phyloP scores from a whole-genome alignment of 805 yeast species.

The Kazachstania viticola region DNA sequence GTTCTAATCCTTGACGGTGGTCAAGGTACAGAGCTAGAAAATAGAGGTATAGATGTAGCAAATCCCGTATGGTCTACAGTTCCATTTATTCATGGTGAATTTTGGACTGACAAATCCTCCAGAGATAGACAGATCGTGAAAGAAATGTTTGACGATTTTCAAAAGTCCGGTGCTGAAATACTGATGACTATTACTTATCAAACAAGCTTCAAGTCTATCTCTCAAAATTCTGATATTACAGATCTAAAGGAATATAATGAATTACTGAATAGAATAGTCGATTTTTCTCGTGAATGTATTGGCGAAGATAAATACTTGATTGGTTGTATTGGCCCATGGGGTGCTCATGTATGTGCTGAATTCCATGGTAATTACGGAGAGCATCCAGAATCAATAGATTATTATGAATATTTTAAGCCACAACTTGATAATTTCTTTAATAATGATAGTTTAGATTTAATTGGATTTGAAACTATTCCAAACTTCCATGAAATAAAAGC shows the following conservation, averaged over 20 bases:
- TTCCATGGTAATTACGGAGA: constrained; percentile 55
- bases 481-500: constrained; percentile 43
- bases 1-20: constrained; percentile 45
- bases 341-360: constrained; percentile 58
- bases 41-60: constrained; percentile 33
- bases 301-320: constrained; percentile 16
- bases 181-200: constrained; percentile 53
- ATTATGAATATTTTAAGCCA: constrained; percentile 22
- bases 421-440: constrained; percentile 40
- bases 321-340: constrained; percentile 72
- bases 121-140: constrained; percentile 33
- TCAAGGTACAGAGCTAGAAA: constrained; percentile 51
- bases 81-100: constrained; percentile 29
- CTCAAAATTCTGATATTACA: constrained; percentile 18
- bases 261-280: constrained; percentile 13
- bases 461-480: constrained; percentile 69
- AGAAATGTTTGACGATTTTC: constrained; percentile 39
- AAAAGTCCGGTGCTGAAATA: constrained; percentile 43
- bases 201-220: constrained; percentile 33
- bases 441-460: constrained; percentile 36
- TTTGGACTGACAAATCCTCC: constrained; percentile 14
- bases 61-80: constrained; percentile 53
- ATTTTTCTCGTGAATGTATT: constrained; percentile 14
- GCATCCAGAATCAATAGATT: constrained; percentile 18
- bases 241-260: constrained; percentile 14